phyloP scores from a whole-genome alignment of 257 asterid genomes.

The Leonotis leonurus region DNA sequence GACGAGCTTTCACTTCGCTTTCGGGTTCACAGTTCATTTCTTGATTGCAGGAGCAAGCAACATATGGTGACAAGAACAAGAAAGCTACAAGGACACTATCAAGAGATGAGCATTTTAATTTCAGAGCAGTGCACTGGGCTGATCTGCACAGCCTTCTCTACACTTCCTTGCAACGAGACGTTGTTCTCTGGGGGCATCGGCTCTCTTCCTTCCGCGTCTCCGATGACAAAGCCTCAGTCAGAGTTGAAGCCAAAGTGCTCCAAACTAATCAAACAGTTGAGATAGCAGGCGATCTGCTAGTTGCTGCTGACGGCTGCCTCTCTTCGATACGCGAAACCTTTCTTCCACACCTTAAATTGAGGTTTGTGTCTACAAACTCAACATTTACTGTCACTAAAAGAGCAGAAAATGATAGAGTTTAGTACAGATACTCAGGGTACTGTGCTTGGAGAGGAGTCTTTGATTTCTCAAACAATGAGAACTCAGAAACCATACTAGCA shows the following conservation, averaged over 20 bases:
- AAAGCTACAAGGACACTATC: constrained; percentile 42
- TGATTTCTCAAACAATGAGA: constrained; percentile 41
- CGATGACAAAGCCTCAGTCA: constrained; percentile 34
- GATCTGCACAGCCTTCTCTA: constrained; percentile 68
- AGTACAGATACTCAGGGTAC: constrained; percentile 66
- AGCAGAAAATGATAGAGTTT: not conserved
- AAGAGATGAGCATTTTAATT: constrained; percentile 65
- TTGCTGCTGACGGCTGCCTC: constrained; percentile 83
- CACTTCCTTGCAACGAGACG: constrained; percentile 35
- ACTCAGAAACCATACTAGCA: constrained; percentile 43
- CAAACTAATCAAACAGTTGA: constrained; percentile 39
- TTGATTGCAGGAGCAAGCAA: constrained; percentile 49
- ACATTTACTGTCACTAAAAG: not conserved
- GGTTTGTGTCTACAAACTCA: constrained; percentile 33
- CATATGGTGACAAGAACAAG: constrained; percentile 46
- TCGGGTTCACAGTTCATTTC: not conserved
- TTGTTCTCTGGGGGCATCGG: constrained; percentile 61
- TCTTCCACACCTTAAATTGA: constrained; percentile 54
- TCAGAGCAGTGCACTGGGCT: constrained; percentile 78
- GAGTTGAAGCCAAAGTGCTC: constrained; percentile 33
- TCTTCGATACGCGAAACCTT: constrained; percentile 54
- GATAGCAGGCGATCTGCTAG: constrained; percentile 46
- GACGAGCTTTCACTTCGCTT: not conserved
- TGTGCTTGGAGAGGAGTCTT: constrained; percentile 89
- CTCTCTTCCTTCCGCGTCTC: constrained; percentile 37